Evolutionary conservation across 208 protist genomes (phyloP).

Genomic region (Leishmania arabica): DNA sequence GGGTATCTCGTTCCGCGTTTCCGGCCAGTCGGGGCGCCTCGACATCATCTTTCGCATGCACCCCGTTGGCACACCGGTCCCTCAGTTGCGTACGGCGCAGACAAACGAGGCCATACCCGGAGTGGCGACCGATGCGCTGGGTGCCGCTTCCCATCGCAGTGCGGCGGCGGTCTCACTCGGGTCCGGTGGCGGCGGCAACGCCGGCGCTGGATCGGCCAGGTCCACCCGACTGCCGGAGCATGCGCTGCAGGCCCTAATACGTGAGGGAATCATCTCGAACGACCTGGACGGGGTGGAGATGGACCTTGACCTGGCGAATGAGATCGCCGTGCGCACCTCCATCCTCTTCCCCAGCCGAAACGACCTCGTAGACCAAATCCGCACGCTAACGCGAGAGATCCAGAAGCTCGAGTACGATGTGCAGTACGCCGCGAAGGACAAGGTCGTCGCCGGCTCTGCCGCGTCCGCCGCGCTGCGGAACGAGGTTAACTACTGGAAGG

Average conservation of each 20-base stretch:
- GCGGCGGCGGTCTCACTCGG: background rate
- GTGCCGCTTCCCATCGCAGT: constrained; percentile 1
- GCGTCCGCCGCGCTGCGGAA: constrained; percentile 66
- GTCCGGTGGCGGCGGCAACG: background rate
- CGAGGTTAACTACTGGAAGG: constrained; percentile 71
- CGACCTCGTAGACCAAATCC: constrained; percentile 59
- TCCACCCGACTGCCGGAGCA: constrained; percentile 54
- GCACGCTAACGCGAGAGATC: constrained; percentile 68
- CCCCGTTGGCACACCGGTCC: constrained; percentile 64
- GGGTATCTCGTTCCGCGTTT: constrained; percentile 81
- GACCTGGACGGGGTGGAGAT: constrained; percentile 62
- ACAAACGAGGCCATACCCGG: constrained; percentile 10
- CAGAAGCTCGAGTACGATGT: constrained; percentile 84
- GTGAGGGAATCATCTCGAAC: constrained; percentile 60
- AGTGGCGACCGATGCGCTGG: constrained; percentile 5
- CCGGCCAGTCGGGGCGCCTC: constrained; percentile 67
- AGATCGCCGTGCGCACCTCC: constrained; percentile 73
- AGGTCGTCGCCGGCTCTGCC: constrained; percentile 62
- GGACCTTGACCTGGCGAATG: constrained; percentile 78
- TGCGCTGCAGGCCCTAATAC: constrained; percentile 58
- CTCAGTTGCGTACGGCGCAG: constrained; percentile 36
- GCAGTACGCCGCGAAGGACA: constrained; percentile 82
- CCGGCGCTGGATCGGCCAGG: constrained; percentile 33
- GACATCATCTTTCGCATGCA: constrained; percentile 90
- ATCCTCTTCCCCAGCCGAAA: constrained; percentile 76